Base-by-base conservation (phyloP, 805 yeast species). In the Lipomyces sp. region DNA sequence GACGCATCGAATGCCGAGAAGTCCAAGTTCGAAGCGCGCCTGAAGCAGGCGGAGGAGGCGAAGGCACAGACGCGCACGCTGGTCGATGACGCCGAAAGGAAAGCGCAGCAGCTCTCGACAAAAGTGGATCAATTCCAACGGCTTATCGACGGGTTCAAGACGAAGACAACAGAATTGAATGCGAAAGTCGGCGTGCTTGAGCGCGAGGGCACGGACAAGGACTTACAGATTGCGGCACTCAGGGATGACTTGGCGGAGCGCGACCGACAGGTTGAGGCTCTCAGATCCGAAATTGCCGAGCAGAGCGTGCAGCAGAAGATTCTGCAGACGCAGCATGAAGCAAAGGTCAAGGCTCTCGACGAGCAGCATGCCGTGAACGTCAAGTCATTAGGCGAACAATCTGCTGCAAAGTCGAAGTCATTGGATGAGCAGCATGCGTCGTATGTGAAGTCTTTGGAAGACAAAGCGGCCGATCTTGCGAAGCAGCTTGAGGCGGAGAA, bases 401-500 rank as follows among this genome's bases (percentile, higher is more conserved):
- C 10, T 26, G 29, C 29, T 7, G 29, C 29, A 26, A 26, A 6
- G 6, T n/a, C n/a, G n/a, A n/a, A n/a, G n/a, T n/a, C n/a, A n/a
- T n/a, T n/a, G n/a, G 29, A 26, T 6, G 29, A 26, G 10, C 10
- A 26, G 10, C 29, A 39, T 10, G 29, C 29, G 29, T 10, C 24
- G 37, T 31, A 50, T 8, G 21, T 41, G 3, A 21, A 10, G 8
- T 38, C 8, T n/a, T 36, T 24, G 29, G 32, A 31, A 16, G 31
- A 21, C 18, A 36, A 50, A 19, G 22, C 37, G 7, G 53, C 34
- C 39, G 59, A 1, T 23, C 75, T 10, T 75, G 72, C 28, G 76
- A 73, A 58, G 71, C 78, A 7, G 66, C 69, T 14, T 14, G 83
- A 80, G 52, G 71, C 65, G 4, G 60, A 65, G 37, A 57, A 55